phyloP scores from a whole-genome alignment of 2,329 filamentous ascomycete genomes.

The Phyllosticta citribraziliensis region DNA sequence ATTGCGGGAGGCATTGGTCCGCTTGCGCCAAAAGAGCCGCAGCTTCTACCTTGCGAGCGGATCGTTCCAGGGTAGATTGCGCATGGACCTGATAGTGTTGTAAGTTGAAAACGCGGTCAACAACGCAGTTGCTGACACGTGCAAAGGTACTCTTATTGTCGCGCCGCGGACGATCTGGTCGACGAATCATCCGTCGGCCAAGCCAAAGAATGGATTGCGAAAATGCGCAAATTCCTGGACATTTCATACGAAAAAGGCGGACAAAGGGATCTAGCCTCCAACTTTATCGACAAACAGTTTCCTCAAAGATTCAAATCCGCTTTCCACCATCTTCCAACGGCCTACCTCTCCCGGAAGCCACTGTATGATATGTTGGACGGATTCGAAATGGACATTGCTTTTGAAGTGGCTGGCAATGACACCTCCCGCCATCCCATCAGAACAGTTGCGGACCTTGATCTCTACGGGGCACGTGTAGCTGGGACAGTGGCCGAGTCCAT shows the following conservation, averaged over 20 bases:
- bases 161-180: conserved; percentile 63
- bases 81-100: conserved; percentile 58
- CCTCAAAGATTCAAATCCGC: conserved; percentile 44
- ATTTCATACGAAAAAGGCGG: conserved; percentile 34
- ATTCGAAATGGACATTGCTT: conserved; percentile 58
- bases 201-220: conserved; percentile 49
- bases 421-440: conserved; percentile 44
- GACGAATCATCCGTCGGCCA: conserved; percentile 50
- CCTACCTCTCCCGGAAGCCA: conserved; percentile 47
- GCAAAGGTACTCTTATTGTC: conserved; percentile 60
- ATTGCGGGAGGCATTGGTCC: conserved; percentile 48
- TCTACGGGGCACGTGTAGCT: conserved; percentile 59
- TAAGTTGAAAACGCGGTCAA: conserved; percentile 23
- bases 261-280: conserved; percentile 17
- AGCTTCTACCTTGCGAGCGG: conserved; percentile 66
- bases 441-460: conserved; percentile 48
- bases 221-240: conserved; percentile 48
- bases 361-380: conserved; percentile 56
- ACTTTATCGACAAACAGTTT: conserved; percentile 41
- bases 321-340: conserved; percentile 48
- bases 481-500: conserved; percentile 63
- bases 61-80: conserved; percentile 56
- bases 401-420: conserved; percentile 25
- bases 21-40: conserved; percentile 55
- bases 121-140: conserved; percentile 9